Evolutionary conservation across 2,329 filamentous ascomycete species (phyloP).

Genomic region (Zarea fungicola): DNA sequence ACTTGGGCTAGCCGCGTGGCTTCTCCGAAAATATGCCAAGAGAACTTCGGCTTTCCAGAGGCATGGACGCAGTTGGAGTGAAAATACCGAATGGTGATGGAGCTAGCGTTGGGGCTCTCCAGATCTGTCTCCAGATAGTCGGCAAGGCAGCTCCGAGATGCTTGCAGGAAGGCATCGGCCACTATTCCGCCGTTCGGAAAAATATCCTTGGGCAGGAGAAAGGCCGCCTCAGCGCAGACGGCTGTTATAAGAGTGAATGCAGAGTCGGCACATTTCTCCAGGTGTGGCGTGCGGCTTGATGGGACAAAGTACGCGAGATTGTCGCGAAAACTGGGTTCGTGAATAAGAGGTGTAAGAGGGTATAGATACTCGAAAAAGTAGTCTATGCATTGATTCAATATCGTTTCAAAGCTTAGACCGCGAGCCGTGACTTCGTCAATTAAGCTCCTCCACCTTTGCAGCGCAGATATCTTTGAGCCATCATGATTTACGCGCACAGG

Average conservation of each 20-base stretch:
- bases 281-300: not conserved
- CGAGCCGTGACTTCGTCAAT: constrained; percentile 21
- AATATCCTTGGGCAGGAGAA: constrained; percentile 33
- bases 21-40: constrained; percentile 42
- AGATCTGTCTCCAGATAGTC: constrained; percentile 37
- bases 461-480: constrained; percentile 16
- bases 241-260: constrained; percentile 38
- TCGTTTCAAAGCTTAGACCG: constrained; percentile 21
- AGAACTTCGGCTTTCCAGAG: constrained; percentile 36
- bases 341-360: constrained; percentile 36
- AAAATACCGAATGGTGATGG: constrained; percentile 38
- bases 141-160: constrained; percentile 33
- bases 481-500: not conserved
- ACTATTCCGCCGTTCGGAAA: constrained; percentile 34
- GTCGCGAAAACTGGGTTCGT: constrained; percentile 35
- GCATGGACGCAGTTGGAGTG: constrained; percentile 42
- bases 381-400: constrained; percentile 30
- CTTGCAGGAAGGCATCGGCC: constrained; percentile 33
- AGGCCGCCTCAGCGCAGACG: constrained; percentile 37
- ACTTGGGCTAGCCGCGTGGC: constrained; percentile 36
- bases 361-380: constrained; percentile 40
- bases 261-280: constrained; percentile 31
- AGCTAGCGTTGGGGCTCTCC: constrained; percentile 36
- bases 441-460: constrained; percentile 26
- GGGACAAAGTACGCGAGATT: constrained; percentile 28